Base-by-base conservation (phyloP, 129 eudicot genomes). In the Tagetes erecta region DNA sequence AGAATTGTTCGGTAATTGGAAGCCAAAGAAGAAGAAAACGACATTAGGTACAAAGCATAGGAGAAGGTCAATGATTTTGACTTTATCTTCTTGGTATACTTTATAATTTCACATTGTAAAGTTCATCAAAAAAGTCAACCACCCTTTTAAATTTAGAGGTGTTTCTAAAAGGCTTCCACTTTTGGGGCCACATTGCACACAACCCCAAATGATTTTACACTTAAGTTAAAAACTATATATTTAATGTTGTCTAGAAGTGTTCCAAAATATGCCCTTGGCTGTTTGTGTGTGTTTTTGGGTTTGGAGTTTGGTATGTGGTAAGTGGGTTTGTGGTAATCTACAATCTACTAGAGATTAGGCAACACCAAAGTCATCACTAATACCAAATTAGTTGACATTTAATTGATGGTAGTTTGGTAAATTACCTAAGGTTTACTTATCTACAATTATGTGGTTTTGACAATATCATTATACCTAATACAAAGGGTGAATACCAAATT, bases 351-450 rank as follows among this genome's bases (percentile, higher is more conserved):
- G 78, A 71, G 60, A 72, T 72, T 34, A 63, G 74, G 78, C 83
- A 79, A 46, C 11, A 55, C 40, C 51, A 64, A 64, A 64, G 69
- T 64, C 49, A 13, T 35, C 74, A 69, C 67, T 8, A 53, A 79
- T 64, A 72, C 68, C 83, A 79, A 71, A 72, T 78, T 72, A 79
- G 83, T 79, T 72, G 78, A 79, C 78, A 8, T 31, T 50, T 50
- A 13, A 5, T n/a, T 63, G 8, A 42, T 44, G 82, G 63, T 41
- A 71, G 47, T 51, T 78, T 39, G 67, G 40, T 66, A 64, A 79
- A 52, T 71, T 63, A 72, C 60, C 50, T 72, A 67, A 36, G 40
- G 70, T 59, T 72, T 9, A 72, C 62, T 63, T 50, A 33, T 70
- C 55, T 60, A 35, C 3, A 20, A 14, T 42, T 11, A 64, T 64